Evolutionary conservation across 2,329 filamentous ascomycete species (phyloP), one percentile per base, ranked within the genome.

Genomic region (Grosmannia clavigera): DNA sequence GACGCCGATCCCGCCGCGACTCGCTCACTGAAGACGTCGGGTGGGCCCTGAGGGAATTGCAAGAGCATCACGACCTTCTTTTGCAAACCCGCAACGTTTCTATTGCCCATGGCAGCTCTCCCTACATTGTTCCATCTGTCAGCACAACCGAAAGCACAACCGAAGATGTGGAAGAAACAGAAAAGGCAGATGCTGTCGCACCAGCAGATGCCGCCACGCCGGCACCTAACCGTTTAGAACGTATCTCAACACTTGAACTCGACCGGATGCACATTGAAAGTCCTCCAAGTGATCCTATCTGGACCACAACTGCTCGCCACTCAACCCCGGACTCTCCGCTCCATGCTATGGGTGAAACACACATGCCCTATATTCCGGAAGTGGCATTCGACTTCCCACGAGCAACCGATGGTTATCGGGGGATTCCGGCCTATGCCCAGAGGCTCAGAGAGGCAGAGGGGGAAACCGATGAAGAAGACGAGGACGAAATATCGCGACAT

Each of bases 41-140:
- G 61, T 92, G 88, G 85, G 90, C 90, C 69, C 79, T 94, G 68
- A 81, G 85, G 67, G 86, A 90, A 66, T 88, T 94, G 87, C 87
- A 89, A 66, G 81, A 85, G 66, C 87, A 92, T 71, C 87, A 85
- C 58, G 83, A 89, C 65, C 77, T 85, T 66, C 71, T 85, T 56
- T 79, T 84, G 63, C 73, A 78, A 65, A 77, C 78, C 51, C 61
- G 61, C 1, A 56, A 27, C 1, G 48, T 33, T 4, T 61, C 60
- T 1, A 7, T 58, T 3, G 33, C 22, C 9, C 38, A 50, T 3
- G 51, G 51, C 5, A 25, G 5, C n/a, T 60, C 62, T n/a, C 61
- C 61, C 9, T 60, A 40, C 31, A n/a, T 57, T n/a, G 19, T 7
- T n/a, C 10, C 31, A 5, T 14, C 12, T 14, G 22, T 25, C 11